Evolutionary conservation across 495 filamentous ascomycete species (phyloP), one percentile per base, ranked within the genome.

Genomic region (Trichoderma gamsii): DNA sequence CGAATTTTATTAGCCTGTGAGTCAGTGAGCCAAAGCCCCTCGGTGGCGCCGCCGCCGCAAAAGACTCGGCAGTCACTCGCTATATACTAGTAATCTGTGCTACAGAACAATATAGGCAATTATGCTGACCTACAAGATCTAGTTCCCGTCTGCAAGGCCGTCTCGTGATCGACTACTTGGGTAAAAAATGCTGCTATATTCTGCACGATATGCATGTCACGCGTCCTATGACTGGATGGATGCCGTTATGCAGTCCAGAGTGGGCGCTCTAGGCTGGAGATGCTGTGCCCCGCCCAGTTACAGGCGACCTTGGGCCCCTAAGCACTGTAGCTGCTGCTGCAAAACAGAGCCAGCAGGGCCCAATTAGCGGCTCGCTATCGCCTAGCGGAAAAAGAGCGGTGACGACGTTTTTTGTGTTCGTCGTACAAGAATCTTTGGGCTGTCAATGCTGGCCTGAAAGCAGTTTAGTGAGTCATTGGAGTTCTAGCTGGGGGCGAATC

Each of bases 401-500:
- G 56, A 61, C 56, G 56, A 52, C 49, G 49, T 23, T 52, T 52
- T 49, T 49, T 49, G n/a, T n/a, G 27, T 61, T 32, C 25, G 29
- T 29, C 29, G 29, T 29, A 29, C 29, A 29, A 29, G 29, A 29
- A 27, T 61, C 56, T 13, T 8, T 23, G 27, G 12, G 35, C 11
- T 23, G 25, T 61, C 23, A 18, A 61, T 23, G 56, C 25, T 29
- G 56, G 9, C 56, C 25, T 18, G 16, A 32, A 32, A 29, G 16
- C 8, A 25, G 56, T 12, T 61, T 61, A 61, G 56, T 25, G 35
- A 38, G 8, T 16, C 23, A 13, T 18, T 13, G 12, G 23, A 4
- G 27, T 4, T 29, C 16, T 61, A 23, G 12, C 25, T 61, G 16
- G 6, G 21, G n/a, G 68, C 71, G 67, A 72, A 67, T 69, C 59